Conservation (phyloP, 768 basidiomycete species). For the Pleurotus platypus region DNA sequence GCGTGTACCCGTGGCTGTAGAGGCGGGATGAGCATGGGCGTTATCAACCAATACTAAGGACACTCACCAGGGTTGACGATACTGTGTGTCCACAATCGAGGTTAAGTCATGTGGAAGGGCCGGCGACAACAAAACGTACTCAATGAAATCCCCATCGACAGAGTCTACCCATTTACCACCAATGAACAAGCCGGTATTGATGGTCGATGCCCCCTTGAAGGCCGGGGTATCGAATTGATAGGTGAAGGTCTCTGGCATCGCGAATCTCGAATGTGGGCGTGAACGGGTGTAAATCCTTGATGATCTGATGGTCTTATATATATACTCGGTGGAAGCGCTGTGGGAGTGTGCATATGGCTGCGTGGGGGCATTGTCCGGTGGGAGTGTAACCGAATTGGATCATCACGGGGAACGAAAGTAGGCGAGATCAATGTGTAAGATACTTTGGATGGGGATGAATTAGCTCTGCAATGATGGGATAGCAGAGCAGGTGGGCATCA, state of each 20-base stretch:
- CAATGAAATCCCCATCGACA: conserved; percentile 54
- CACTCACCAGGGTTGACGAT: conserved; percentile 54
- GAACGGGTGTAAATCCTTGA: neutral
- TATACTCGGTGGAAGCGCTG: too few species aligned
- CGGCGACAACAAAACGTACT: conserved; percentile 39
- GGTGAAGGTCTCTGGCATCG: conserved; percentile 39
- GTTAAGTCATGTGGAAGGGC: neutral
- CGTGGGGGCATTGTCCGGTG: too few species aligned
- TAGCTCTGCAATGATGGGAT: too few species aligned
- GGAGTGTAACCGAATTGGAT: too few species aligned
- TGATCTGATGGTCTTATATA: too few species aligned
- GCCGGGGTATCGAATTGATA: conserved; percentile 36
- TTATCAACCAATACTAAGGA: neutral
- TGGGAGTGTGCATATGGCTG: too few species aligned
- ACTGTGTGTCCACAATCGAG: conserved; percentile 24
- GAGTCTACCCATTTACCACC: conserved; percentile 63
- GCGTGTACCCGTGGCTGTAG: conserved; percentile 58
- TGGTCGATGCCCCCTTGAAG: conserved; percentile 42
- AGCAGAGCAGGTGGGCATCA: too few species aligned
- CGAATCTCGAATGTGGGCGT: conserved; percentile 2
- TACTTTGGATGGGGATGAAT: too few species aligned
- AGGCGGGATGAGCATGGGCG: neutral
- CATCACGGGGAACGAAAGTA: too few species aligned
- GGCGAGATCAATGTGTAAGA: too few species aligned
- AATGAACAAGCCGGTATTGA: conserved; percentile 67